Base-by-base conservation (phyloP, 2,329 filamentous ascomycete species). In the Pyrenophora teres region DNA sequence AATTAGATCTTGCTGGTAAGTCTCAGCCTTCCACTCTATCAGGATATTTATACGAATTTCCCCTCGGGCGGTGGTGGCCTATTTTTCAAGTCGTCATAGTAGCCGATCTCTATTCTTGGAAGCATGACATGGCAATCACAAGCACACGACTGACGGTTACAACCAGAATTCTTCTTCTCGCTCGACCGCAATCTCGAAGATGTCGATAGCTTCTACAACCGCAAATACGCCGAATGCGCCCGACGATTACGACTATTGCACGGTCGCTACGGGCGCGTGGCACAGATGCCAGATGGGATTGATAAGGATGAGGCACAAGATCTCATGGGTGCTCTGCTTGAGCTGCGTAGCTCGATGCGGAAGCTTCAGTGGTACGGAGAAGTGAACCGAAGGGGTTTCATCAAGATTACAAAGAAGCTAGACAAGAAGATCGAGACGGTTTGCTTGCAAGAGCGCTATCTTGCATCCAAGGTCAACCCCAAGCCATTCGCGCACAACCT, bases 391-490 rank as follows among this genome's bases (percentile, higher is more conserved):
- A 83, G 90, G 59, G 94, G 94, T 2, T 99, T 99, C 68, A 85
- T 95, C 73, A 99, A 99, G 78, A 99, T 99, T 74, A 96, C 94
- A 44, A 99, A 99, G 80, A 99, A 99, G 76, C 80, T 97, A 39
- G 94, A 99, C 76, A 99, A 99, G 78, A 97, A 96, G 77, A 84
- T 97, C 2, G 82, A 88, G 1, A 82, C 84, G 39, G 84, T 86
- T 3, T 83, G 87, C 43, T 87, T 90, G 0, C 92, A 97, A 77
- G 87, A 90, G 70, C 85, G 87, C 51, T 99, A 97, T 69, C 81
- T 99, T 53, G 86, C 89, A 35, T 91, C 91, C 40, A 96, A 95
- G 77, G 93, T 99, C 50, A 90, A 96, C 62, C 87, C 90, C 2
- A 87, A 87, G 60, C 85, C 90, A 0, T 99, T 99, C 74, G 90